These are phyloP conservation scores for Phytopythium mirpurense DNA, from an alignment of 352 stramenopile species.

Conservation along the genomic window DNA sequence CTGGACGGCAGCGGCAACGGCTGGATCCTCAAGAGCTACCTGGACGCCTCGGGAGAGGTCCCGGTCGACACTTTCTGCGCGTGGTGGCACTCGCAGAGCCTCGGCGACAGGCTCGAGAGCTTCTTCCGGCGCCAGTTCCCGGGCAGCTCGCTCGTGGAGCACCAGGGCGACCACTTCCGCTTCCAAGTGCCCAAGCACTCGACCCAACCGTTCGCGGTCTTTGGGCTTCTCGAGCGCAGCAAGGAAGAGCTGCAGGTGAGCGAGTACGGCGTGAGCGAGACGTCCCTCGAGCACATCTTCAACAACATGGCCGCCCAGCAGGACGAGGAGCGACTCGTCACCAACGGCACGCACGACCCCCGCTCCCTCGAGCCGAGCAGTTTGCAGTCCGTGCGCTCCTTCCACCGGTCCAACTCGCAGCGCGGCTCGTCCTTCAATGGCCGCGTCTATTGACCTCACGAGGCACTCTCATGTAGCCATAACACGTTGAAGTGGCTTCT, in stretches of 20 bases:
- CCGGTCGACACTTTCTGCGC: conserved; percentile 45
- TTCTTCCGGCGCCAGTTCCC: conserved; percentile 43
- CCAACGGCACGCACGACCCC: conserved; percentile 14
- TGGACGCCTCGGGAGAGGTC: conserved; percentile 37
- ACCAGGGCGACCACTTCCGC: conserved; percentile 59
- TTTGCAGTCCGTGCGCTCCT: conserved; percentile 2
- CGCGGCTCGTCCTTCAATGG: not conserved
- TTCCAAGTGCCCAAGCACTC: conserved; percentile 67
- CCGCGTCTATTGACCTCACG: not conserved
- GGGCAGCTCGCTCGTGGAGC: conserved; percentile 43
- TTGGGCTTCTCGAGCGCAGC: conserved; percentile 66
- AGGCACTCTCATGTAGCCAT: too few species aligned
- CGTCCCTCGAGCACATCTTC: conserved; percentile 92
- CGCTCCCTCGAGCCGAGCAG: not conserved
- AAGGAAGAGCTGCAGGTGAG: conserved; percentile 57
- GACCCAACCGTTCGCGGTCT: conserved; percentile 53
- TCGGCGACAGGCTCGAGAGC: conserved; percentile 25
- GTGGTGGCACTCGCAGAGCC: conserved; percentile 53
- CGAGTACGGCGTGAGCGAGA: conserved; percentile 89
- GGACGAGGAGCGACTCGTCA: conserved; percentile 40
- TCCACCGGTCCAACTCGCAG: not conserved
- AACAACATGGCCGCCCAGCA: conserved; percentile 87
- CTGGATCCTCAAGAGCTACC: conserved; percentile 34
- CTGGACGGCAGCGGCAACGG: conserved; percentile 30
- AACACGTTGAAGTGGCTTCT: too few species aligned